Base-by-base conservation (phyloP, 345 rosid species). In the Punica granatum region DNA sequence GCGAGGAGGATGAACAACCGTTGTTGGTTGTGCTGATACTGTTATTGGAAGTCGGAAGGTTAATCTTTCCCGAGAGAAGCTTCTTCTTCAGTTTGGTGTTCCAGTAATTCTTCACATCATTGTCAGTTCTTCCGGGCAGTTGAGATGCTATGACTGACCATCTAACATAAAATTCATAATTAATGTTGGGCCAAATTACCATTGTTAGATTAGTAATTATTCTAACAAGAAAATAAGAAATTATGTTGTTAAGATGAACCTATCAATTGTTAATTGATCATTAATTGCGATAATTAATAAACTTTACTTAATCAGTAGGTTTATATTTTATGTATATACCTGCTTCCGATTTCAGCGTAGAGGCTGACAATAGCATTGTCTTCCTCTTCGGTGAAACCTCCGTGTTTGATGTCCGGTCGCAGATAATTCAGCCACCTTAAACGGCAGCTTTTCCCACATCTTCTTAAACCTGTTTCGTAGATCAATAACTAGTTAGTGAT, bases 361-460 rank as follows among this genome's bases (percentile, higher is more conserved):
- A 86, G 84, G 71, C 74, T 25, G 68, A 76, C 79, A 28, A 86
- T 86, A 36, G 80, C 64, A 63, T 69, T 69, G 66, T 86, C 83
- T 73, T 86, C 91, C 64, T 82, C 85, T 68, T 77, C 78, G 25
- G 85, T 84, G 65, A 84, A 86, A 16, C 84, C 83, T 30, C 91
- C 91, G 68, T 82, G 91, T 72, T 76, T 84, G 65, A 86, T 84
- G 70, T 80, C 79, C 64, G 88, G 88, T 68, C 88, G 71, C 5
- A 86, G 78, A 72, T 85, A 85, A 72, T 84, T 86, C 7, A 84
- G 77, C 90, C 90, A 86, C 41, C 88, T 71, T 43, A 86, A 60
- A 25, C 90, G 80, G 75, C 90, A 86, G 63, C 88, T 84, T 74
- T 83, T 86, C 23, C 88, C 86, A 28, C 88, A 86, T 44, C 90